phyloP scores from a whole-genome alignment of 2,329 filamentous ascomycete genomes.

The Hymenoscyphus fructigenus region DNA sequence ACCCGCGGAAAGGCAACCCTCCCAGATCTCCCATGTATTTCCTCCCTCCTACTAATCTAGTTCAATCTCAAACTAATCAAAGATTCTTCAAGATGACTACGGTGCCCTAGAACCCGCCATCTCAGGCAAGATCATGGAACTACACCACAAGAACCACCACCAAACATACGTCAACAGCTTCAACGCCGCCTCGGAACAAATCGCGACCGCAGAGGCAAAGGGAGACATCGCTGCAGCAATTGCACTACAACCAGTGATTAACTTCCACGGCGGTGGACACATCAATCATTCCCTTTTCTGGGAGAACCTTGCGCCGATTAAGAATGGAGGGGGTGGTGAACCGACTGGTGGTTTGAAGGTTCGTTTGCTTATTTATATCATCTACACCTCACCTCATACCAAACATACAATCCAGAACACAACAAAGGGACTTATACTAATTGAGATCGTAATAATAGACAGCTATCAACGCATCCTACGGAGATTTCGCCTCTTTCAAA shows the following conservation, averaged over 20 bases:
- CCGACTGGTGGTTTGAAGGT: slow-evolving; percentile 50
- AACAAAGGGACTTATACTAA: neutral
- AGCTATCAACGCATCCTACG: slow-evolving; percentile 44
- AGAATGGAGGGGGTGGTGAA: slow-evolving; percentile 62
- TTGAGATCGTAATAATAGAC: slow-evolving; percentile 22
- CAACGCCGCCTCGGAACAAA: slow-evolving; percentile 75
- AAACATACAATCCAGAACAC: neutral
- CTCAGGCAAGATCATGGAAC: slow-evolving; percentile 92
- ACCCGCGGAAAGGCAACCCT: slow-evolving; percentile 87
- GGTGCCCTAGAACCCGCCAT: slow-evolving; percentile 84
- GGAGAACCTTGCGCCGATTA: slow-evolving; percentile 67
- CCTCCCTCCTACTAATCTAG: neutral
- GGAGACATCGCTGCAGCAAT: slow-evolving; percentile 54
- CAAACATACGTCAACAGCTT: slow-evolving; percentile 89
- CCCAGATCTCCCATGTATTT: slow-evolving; percentile 77
- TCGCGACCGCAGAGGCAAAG: slow-evolving; percentile 55
- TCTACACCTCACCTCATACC: neutral
- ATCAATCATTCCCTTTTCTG: slow-evolving; percentile 69
- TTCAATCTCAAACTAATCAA: neutral
- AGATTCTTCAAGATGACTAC: slow-evolving; percentile 73
- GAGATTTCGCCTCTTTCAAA: slow-evolving; percentile 54
- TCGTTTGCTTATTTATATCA: slow-evolving; percentile 6
- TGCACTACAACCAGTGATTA: slow-evolving; percentile 57
- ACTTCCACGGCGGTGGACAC: slow-evolving; percentile 68
- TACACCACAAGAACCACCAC: slow-evolving; percentile 93